Percentiles rank a stretch among this genome's conserved stretches.
Evolutionary conservation across 768 basidiomycete species (phyloP).

Genomic region (Lentinula detonsa): DNA sequence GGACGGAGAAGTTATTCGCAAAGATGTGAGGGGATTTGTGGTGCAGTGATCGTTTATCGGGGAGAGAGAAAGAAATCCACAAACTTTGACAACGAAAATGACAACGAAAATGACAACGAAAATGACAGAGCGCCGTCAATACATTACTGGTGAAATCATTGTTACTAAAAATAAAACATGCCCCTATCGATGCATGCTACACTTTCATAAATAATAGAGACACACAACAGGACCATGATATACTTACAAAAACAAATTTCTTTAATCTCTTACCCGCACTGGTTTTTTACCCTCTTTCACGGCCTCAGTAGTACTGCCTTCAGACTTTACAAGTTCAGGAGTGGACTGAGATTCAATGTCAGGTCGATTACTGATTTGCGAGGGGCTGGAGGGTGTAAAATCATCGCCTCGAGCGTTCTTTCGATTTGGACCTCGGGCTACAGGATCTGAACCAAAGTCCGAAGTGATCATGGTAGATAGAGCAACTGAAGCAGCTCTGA

Average conservation of each 20-base stretch:
- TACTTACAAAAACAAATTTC: no score
- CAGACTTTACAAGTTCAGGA: not conserved
- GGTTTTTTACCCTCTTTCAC: not conserved
- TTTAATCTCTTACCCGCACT: no score
- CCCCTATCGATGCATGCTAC: not conserved
- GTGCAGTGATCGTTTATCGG: no score
- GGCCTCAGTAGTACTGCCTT: not conserved
- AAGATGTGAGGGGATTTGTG: not conserved
- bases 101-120: no score
- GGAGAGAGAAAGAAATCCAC: no score
- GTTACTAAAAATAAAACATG: not conserved
- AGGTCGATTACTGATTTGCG: not conserved
- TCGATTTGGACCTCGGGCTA: not conserved
- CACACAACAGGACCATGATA: no score
- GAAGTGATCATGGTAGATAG: not conserved
- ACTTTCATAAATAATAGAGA: no score
- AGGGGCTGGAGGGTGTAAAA: not conserved
- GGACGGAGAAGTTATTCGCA: not conserved
- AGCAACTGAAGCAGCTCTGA: not conserved
- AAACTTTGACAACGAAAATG: no score
- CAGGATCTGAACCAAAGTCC: slow-evolving; percentile 5
- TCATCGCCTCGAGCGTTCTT: not conserved
- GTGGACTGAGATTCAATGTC: not conserved
- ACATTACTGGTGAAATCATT: not conserved
- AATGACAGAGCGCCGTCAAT: no score